Evolutionary conservation across 345 rosid species (phyloP), one percentile per base, ranked within the genome.

Genomic region (Aurinia saxatilis): DNA sequence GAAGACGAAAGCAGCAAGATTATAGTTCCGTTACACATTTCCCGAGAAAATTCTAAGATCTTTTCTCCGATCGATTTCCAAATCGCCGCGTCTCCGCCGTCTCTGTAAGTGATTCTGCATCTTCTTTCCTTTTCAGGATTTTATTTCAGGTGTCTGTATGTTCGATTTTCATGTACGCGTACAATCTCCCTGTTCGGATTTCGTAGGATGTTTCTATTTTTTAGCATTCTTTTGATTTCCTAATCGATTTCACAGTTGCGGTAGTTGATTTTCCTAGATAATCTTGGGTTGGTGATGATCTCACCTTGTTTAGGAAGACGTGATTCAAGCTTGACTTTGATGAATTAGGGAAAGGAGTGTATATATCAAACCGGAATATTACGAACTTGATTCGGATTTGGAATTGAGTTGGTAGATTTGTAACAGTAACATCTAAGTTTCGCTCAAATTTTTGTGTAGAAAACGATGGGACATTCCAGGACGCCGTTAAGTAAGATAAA

Each of bases 401-500:
- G 11, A 33, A 33, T 27, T 27, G 30, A 27, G 30, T 21, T 21
- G 25, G 25, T 21, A n/a, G n/a, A n/a, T 21, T 21, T 21, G 25
- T 21, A 21, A 21, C 25, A 21, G 4, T 21, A 21, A 21, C 25
- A 21, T 21, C 50, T 54, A 3, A 36, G 8, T 47, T 18, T 54
- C 45, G 50, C n/a, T 70, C 10, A 19, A 8, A 17, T 39, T 55
- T 60, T 44, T 41, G 70, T 65, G 38, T 35, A 71, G 55, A 77
- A 37, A 41, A 75, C 86, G 92, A 76, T 77, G 23, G 85, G 84
- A 57, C 78, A 86, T 0, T 84, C 88, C 7, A 82, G 73, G 16
- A 92, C 98, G n/a, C 91, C 95, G 19, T 67, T 63, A 44, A 67
- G 68, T 10, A 84, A 81, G 84, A 74, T 77, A n/a, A 80, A 69